Percentiles rank a stretch among this genome's conserved stretches.
Conservation (phyloP, 345 rosid genomes). For the Erysimum cheiranthoides region DNA sequence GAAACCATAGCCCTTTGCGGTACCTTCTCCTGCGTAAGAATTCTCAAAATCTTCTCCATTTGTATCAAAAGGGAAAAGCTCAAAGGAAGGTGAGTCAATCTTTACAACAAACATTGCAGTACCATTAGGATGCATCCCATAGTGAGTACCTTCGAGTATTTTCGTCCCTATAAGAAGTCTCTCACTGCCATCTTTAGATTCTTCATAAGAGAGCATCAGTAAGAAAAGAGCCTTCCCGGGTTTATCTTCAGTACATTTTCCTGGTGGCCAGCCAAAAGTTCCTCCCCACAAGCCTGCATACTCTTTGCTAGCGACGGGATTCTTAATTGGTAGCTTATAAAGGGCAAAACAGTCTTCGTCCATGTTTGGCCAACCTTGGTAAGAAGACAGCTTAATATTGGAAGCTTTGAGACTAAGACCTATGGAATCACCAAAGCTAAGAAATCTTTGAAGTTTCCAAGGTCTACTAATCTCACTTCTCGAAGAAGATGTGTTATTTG, state of each 20-base stretch:
- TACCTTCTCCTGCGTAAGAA: slow-evolving; percentile 78
- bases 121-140: slow-evolving; percentile 89
- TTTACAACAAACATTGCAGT: slow-evolving; percentile 83
- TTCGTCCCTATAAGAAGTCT: slow-evolving; percentile 74
- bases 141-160: slow-evolving; percentile 87
- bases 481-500: slow-evolving; percentile 59
- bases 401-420: slow-evolving; percentile 66
- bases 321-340: slow-evolving; percentile 68
- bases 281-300: slow-evolving; percentile 92
- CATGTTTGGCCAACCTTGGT: slow-evolving; percentile 90
- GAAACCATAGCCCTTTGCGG: slow-evolving; percentile 90
- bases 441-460: slow-evolving; percentile 61
- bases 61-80: slow-evolving; percentile 71
- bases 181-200: slow-evolving; percentile 56
- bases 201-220: slow-evolving; percentile 77
- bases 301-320: slow-evolving; percentile 59
- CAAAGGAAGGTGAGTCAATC: slow-evolving; percentile 69
- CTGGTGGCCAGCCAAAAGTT: slow-evolving; percentile 88
- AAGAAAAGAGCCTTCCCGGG: slow-evolving; percentile 80
- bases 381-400: slow-evolving; percentile 60
- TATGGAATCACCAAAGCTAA: slow-evolving; percentile 65
- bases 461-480: slow-evolving; percentile 62
- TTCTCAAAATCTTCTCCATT: slow-evolving; percentile 60
- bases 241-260: slow-evolving; percentile 69
- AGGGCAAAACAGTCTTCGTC: slow-evolving; percentile 75